phyloP scores from a whole-genome alignment of 179 eudicot species.

The Patellifolia procumbens region DNA sequence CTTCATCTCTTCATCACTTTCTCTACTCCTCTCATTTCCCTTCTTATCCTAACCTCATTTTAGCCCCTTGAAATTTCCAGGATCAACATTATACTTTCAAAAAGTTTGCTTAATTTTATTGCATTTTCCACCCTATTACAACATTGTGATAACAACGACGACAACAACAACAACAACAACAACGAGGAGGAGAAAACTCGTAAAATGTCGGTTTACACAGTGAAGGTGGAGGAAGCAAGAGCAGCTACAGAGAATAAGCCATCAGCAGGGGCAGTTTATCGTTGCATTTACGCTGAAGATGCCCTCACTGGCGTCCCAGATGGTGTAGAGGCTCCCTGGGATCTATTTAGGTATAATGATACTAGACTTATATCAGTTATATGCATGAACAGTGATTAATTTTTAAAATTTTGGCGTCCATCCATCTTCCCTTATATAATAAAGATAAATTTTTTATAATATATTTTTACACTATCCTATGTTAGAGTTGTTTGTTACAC shows the following conservation, averaged over 20 bases:
- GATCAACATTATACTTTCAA: background rate
- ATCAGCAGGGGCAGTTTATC: constrained; percentile 67
- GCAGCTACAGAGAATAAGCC: constrained; percentile 45
- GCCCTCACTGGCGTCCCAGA: constrained; percentile 59
- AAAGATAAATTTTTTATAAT: no score
- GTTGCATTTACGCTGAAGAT: constrained; percentile 67
- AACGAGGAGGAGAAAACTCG: no score
- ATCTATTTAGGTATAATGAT: constrained; percentile 64
- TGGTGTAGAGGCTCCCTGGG: constrained; percentile 59
- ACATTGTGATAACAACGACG: background rate
- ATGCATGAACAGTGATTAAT: no score
- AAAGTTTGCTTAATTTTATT: background rate
- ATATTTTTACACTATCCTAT: no score
- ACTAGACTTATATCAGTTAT: no score
- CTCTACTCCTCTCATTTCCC: background rate
- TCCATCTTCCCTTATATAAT: no score
- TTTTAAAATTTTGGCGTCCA: no score
- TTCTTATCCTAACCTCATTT: no score
- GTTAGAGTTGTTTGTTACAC: no score
- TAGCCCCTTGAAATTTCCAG: background rate
- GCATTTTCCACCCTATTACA: background rate
- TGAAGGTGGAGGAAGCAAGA: constrained; percentile 57
- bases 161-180: background rate
- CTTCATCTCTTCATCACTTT: background rate
- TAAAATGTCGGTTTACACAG: constrained; percentile 41